Evolutionary conservation across 164 flowering plant species (phyloP), one percentile per base, ranked within the genome.

Genomic region (Aristolochia californica): DNA sequence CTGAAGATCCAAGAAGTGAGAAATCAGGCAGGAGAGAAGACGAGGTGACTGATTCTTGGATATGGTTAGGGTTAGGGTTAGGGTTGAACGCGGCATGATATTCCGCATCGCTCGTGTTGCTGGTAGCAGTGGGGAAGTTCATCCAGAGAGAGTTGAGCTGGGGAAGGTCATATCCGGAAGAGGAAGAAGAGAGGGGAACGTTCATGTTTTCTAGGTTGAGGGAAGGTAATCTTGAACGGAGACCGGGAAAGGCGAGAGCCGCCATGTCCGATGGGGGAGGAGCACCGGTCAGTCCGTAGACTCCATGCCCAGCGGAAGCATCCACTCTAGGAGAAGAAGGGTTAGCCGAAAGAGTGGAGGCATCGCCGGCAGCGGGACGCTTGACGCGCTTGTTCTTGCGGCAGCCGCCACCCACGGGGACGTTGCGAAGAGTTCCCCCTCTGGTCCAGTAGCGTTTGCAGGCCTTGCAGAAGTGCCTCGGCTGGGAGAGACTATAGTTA

Each of bases 371-470:
- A 4, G 66, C 16, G 1, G 80, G 75, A 54, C 78, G 69, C 69
- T 75, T 87, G 38, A 81, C 61, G 34, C 88, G 75, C 72, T 81
- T 87, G 75, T 81, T 83, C 60, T 80, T 84, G 51, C 95, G 40
- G 61, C 81, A 84, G 0, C 91, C 91, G 3, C 95, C 95, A 10
- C 95, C 95, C 0, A 87, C 88, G 2, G 88, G 95, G 23, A 87
- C 95, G 57, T 87, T 87, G 28, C 95, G 71, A 2, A 87, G 67
- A n/a, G 95, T 84, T 1, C 95, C 95, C 5, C 95, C 95, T 43
- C 83, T 56, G 2, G 95, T 87, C 95, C 95, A 87, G 73, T 87
- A 87, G 5, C 95, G 74, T 72, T 82, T 84, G 30, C 95, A 87
- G 23, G 85, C 88, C 63, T 83, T 87, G 77, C 95, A 87, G 64